Evolutionary conservation across 495 filamentous ascomycete species (phyloP).

Genomic region (Neurospora cerealis): DNA sequence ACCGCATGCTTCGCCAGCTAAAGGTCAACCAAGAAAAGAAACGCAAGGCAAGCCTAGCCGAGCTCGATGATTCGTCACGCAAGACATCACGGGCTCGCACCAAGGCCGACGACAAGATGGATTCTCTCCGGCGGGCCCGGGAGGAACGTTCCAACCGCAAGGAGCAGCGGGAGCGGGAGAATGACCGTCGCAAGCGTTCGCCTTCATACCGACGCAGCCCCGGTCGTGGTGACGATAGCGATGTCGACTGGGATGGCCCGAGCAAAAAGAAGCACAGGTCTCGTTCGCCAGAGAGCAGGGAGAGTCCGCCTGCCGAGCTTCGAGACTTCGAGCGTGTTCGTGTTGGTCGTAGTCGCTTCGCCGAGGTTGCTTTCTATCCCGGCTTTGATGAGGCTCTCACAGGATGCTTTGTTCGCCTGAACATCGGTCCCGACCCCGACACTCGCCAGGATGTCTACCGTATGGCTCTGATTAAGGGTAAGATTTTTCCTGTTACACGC

Average conservation of each 20-base stretch:
- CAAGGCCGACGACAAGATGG: conserved; percentile 74
- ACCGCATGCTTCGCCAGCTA: conserved; percentile 72
- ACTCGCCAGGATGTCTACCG: conserved; percentile 68
- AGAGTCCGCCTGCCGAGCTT: conserved; percentile 51
- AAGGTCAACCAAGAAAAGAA: conserved; percentile 64
- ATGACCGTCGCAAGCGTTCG: conserved; percentile 47
- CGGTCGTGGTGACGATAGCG: conserved; percentile 68
- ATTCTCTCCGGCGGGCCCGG: conserved; percentile 73
- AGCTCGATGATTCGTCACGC: conserved; percentile 59
- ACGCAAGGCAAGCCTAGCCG: conserved; percentile 66
- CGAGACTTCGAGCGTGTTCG: conserved; percentile 71
- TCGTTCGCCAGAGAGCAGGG: conserved; percentile 37
- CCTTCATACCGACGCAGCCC: conserved; percentile 34
- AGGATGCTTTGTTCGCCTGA: conserved; percentile 72
- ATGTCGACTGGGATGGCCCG: conserved; percentile 57
- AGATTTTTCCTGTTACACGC: conserved; percentile 1
- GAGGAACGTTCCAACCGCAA: conserved; percentile 74
- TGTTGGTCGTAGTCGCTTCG: conserved; percentile 72
- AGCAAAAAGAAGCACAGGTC: conserved; percentile 33
- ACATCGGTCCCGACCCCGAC: conserved; percentile 58
- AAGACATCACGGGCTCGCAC: conserved; percentile 79
- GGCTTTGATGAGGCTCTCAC: conserved; percentile 72
- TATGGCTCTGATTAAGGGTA: conserved; percentile 79
- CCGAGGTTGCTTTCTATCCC: conserved; percentile 81
- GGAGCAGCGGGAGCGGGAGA: conserved; percentile 59